Evolutionary conservation across 148 eudicot species (phyloP).

Genomic region (Vaccinium myrtillus): DNA sequence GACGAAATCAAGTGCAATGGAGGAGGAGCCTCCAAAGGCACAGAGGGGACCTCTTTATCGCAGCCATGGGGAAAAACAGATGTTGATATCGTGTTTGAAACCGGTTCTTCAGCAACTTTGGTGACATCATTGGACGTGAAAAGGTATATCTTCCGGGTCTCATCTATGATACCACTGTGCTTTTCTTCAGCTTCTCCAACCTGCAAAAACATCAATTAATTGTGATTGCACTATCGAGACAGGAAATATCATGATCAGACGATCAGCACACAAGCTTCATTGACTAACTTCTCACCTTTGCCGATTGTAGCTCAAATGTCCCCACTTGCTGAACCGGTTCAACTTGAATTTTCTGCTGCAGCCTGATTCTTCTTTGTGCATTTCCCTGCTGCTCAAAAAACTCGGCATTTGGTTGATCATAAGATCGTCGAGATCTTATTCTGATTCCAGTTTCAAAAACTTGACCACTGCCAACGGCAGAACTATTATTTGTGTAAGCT

Average conservation of each 20-base stretch:
- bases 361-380: constrained; percentile 72
- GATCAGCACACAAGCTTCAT: neutral
- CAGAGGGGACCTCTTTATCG: constrained; percentile 5
- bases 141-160: constrained; percentile 14
- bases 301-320: constrained; percentile 13
- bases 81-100: neutral
- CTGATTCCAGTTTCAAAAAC: constrained; percentile 44
- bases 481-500: constrained; percentile 14
- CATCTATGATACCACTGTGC: neutral
- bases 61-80: neutral
- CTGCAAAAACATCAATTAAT: constrained; percentile 30
- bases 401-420: constrained; percentile 17
- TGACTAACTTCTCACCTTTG: constrained; percentile 30
- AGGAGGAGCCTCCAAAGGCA: neutral
- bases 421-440: constrained; percentile 34
- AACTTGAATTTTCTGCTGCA: constrained; percentile 34
- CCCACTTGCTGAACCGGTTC: constrained; percentile 21
- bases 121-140: neutral
- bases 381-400: constrained; percentile 47
- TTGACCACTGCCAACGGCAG: constrained; percentile 17
- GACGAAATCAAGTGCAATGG: neutral
- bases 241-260: neutral
- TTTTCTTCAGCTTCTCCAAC: constrained; percentile 17
- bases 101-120: constrained; percentile 4
- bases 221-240: neutral